These are phyloP conservation scores for Neophaeococcomyces aloes DNA, from an alignment of 2,329 filamentous ascomycete genomes.

Conservation along the genomic window DNA sequence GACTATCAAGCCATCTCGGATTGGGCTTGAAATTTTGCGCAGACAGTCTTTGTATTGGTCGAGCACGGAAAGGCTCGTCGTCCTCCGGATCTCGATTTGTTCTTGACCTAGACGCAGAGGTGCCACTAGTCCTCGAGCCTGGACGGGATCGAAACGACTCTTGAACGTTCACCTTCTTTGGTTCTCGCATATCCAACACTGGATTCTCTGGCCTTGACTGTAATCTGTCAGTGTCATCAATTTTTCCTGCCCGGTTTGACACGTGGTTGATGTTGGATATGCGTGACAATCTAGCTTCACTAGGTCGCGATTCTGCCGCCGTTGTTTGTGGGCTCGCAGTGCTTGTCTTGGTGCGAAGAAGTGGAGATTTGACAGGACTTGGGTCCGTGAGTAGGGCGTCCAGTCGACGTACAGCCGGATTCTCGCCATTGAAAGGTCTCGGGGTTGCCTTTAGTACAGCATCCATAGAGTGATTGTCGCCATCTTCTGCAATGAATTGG, in stretches of 20 bases:
- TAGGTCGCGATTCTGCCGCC: neutral
- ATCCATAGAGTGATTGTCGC: constrained; percentile 25
- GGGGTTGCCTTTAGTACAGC: constrained; percentile 8
- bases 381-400: constrained; percentile 11
- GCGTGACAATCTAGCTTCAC: neutral
- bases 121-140: neutral
- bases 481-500: constrained; percentile 41
- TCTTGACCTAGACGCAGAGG: neutral
- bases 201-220: neutral
- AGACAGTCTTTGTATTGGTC: constrained; percentile 47
- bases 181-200: neutral
- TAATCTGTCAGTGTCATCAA: too few relatives aligned
- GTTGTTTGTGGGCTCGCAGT: neutral
- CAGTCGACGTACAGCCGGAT: constrained; percentile 10
- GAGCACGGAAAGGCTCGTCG: constrained; percentile 45
- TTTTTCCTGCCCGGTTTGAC: neutral
- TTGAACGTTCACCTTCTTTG: neutral
- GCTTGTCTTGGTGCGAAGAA: neutral
- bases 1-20: constrained; percentile 35
- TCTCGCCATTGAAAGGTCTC: constrained; percentile 10
- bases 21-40: constrained; percentile 76
- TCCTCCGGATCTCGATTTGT: constrained; percentile 14
- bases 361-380: constrained; percentile 1
- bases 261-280: constrained; percentile 1
- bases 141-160: neutral